phyloP scores from a whole-genome alignment of 768 basidiomycete genomes.

The Dentipellis fragilis region DNA sequence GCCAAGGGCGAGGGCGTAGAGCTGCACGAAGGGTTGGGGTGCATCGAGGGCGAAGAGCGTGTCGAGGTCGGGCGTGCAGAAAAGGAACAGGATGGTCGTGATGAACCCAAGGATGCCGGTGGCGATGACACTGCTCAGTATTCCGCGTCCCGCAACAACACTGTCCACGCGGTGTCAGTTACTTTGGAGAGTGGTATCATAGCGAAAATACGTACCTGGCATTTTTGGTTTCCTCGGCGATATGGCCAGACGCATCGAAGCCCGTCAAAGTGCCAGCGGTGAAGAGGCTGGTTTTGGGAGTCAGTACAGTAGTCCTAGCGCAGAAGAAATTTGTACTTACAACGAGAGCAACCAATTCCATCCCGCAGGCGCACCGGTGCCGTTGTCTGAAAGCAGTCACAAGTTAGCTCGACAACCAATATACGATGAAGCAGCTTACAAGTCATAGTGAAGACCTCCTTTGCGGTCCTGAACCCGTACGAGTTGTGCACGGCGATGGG shows the following conservation, averaged over 20 bases:
- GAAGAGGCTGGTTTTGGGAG: conserved; percentile 48
- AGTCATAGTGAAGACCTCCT: conserved; percentile 75
- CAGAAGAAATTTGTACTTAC: conserved; percentile 29
- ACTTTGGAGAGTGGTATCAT: too few relatives aligned
- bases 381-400: conserved; percentile 55
- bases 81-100: conserved; percentile 73
- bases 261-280: conserved; percentile 84
- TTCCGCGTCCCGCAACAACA: conserved; percentile 73
- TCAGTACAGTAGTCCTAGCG: background rate
- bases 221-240: conserved; percentile 84
- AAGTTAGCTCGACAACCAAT: background rate
- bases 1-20: conserved; percentile 79
- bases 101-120: conserved; percentile 75
- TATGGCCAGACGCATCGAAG: conserved; percentile 83
- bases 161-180: conserved; percentile 25
- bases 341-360: conserved; percentile 93
- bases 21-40: conserved; percentile 85
- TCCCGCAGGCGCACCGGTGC: conserved; percentile 73
- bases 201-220: conserved; percentile 36
- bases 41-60: conserved; percentile 66
- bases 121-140: conserved; percentile 66
- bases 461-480: conserved; percentile 79
- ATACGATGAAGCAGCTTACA: conserved; percentile 33
- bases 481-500: conserved; percentile 85
- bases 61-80: conserved; percentile 75